Conservation (phyloP, 2,329 filamentous ascomycete genomes). For the Dactylella cylindrospora region DNA sequence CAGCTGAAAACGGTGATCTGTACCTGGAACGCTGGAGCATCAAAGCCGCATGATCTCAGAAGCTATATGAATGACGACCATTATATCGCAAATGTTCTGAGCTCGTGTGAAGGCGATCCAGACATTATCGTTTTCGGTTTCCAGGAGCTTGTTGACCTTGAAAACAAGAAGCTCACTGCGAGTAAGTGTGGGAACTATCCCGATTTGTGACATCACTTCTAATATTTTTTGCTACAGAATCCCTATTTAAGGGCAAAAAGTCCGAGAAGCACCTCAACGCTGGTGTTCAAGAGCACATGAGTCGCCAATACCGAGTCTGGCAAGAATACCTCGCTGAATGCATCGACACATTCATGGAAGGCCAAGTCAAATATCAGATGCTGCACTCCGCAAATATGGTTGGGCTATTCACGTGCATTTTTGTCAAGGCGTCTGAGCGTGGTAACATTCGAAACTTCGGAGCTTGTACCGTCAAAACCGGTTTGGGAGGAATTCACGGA, state of each 20-base stretch:
- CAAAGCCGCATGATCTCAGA: conserved; percentile 79
- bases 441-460: conserved; percentile 74
- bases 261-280: conserved; percentile 79
- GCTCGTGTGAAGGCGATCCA: conserved; percentile 68
- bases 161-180: conserved; percentile 96
- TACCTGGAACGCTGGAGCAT: conserved; percentile 97
- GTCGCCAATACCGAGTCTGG: conserved; percentile 96
- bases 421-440: conserved; percentile 79
- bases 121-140: conserved; percentile 96
- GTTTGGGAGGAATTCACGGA: conserved; percentile 90
- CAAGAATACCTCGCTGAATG: conserved; percentile 80
- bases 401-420: conserved; percentile 92
- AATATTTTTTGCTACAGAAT: conserved; percentile 58
- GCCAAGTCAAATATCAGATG: conserved; percentile 75
- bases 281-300: conserved; percentile 85
- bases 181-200: conserved; percentile 58
- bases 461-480: conserved; percentile 85
- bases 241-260: conserved; percentile 74
- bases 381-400: conserved; percentile 88
- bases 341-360: conserved; percentile 79
- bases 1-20: conserved; percentile 77
- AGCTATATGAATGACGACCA: conserved; percentile 68
- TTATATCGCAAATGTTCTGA: conserved; percentile 79
- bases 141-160: conserved; percentile 95
- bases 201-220: conserved; percentile 1